A percentile compares a stretch with the other conserved stretches of the same genome.
phyloP scores from a whole-genome alignment of 2,329 filamentous ascomycete genomes.

The Amesomyces nigricolor region DNA sequence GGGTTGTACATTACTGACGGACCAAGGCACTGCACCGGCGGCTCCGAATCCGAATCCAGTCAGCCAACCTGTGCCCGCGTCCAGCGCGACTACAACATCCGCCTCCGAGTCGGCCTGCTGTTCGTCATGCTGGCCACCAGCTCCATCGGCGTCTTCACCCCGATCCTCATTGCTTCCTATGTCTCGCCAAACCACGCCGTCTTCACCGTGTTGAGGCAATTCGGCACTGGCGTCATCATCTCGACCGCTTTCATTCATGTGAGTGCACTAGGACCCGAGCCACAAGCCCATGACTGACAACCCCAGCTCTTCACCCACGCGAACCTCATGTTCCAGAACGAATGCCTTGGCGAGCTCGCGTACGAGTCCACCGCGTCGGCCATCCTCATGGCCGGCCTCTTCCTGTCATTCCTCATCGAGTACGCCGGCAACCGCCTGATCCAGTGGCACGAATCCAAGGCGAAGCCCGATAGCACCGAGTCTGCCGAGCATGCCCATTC shows the following conservation, averaged over 20 bases:
- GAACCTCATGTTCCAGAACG: slow-evolving; percentile 63
- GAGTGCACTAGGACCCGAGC: slow-evolving; percentile 25
- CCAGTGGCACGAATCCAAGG: slow-evolving; percentile 28
- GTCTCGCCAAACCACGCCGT: slow-evolving; percentile 46
- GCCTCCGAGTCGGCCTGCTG: slow-evolving; percentile 62
- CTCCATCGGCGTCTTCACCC: slow-evolving; percentile 60
- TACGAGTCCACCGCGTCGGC: slow-evolving; percentile 67
- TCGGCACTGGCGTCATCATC: slow-evolving; percentile 67
- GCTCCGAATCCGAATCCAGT: slow-evolving; percentile 36
- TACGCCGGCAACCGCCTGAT: slow-evolving; percentile 59
- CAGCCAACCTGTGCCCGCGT: slow-evolving; percentile 40
- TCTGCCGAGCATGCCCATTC: slow-evolving; percentile 21
- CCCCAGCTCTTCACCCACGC: slow-evolving; percentile 65
- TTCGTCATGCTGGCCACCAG: slow-evolving; percentile 68
- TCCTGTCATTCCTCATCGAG: slow-evolving; percentile 67
- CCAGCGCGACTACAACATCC: slow-evolving; percentile 58
- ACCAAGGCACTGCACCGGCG: slow-evolving; percentile 53
- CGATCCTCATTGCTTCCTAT: slow-evolving; percentile 57
- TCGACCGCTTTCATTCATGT: slow-evolving; percentile 66
- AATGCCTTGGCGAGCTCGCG: slow-evolving; percentile 58
- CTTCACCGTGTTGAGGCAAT: slow-evolving; percentile 64
- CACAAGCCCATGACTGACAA: neutral
- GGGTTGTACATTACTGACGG: neutral
- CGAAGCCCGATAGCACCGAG: slow-evolving; percentile 25
- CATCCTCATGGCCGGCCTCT: slow-evolving; percentile 68